Evolutionary conservation across 2,329 filamentous ascomycete species (phyloP), one percentile per base, ranked within the genome.

Genomic region (Aspergillus chevalieri): DNA sequence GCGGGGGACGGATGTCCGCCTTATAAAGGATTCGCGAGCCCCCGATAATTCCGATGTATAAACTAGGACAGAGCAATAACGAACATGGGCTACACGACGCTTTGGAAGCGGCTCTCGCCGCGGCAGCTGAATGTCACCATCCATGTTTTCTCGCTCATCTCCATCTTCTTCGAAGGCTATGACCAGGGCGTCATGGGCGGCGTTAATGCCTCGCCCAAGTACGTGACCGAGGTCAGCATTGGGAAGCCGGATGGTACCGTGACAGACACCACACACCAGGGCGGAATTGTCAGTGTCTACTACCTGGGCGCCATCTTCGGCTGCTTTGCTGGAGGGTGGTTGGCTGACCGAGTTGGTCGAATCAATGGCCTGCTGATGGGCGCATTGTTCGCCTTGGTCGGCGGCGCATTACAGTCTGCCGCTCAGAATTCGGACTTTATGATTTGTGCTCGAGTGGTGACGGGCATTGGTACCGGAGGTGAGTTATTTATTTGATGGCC

Each of bases 171-270:
- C 52, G 65, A 68, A 45, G 77, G 77, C n/a, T 80, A 79, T 62
- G 75, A 79, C 51, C 77, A 79, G 55, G 77, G 77, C 46, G 75
- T 79, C n/a, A 74, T 78, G 69, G 76, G 77, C 43, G 73, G 73
- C 38, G 74, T 79, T 44, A 79, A 76, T 51, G 56, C 60, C 39
- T 57, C 71, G 10, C 63, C 65, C 0, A 59, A 61, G 30, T 76
- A 76, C 39, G 58, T 67, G 10, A 57, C 53, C 1, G 47, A 57
- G 36, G 73, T 77, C 8, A 69, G 70, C 41, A 78, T 79, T 43
- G 76, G 77, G 12, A 50, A 47, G 21, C 46, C 69, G 0, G 70
- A 75, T 54, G 76, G 73, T 21, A 71, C 66, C 3, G 70, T 78
- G 24, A 79, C 76, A 7, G 62, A 76, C 56, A 69, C 70, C 12